Conservation (phyloP, 305 asterid genomes). For the Fraxinus velutina region DNA sequence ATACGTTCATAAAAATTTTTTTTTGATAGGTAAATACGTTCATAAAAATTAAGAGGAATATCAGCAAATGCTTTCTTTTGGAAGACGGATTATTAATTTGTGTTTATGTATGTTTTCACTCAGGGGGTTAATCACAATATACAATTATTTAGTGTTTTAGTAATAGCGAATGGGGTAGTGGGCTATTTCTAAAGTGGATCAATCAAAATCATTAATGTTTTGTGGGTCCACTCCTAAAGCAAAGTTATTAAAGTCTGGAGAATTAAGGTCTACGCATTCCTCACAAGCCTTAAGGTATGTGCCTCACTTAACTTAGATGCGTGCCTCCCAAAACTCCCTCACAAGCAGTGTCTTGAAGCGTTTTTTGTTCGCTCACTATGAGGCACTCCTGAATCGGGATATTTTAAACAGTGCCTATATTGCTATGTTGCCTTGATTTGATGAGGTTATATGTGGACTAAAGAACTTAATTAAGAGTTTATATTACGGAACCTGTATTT, state of each 20-base stretch:
- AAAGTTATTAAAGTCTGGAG: not conserved
- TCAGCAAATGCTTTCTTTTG: not conserved
- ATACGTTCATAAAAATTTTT: not conserved
- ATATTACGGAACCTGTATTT: not conserved
- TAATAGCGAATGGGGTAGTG: not conserved
- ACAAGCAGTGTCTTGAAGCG: not conserved
- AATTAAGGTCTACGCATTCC: not conserved
- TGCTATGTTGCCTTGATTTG: not conserved
- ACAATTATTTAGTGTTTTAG: not conserved
- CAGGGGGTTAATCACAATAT: not conserved
- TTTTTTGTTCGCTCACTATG: not conserved
- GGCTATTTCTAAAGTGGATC: not conserved
- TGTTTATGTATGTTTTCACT: not conserved
- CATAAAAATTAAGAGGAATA: not conserved
- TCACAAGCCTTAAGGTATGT: not conserved
- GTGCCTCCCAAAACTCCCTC: not conserved
- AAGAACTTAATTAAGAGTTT: not conserved
- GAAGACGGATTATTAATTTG: not conserved
- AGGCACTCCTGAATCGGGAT: not conserved
- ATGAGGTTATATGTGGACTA: conserved; percentile 2
- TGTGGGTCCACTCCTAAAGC: not conserved
- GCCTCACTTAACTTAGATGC: not conserved
- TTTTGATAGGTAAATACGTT: not conserved
- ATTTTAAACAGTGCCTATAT: not conserved
- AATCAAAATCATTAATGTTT: not conserved